These are phyloP conservation scores for Stephania japonica DNA, from an alignment of 164 flowering plant genomes.

Conservation along the genomic window DNA sequence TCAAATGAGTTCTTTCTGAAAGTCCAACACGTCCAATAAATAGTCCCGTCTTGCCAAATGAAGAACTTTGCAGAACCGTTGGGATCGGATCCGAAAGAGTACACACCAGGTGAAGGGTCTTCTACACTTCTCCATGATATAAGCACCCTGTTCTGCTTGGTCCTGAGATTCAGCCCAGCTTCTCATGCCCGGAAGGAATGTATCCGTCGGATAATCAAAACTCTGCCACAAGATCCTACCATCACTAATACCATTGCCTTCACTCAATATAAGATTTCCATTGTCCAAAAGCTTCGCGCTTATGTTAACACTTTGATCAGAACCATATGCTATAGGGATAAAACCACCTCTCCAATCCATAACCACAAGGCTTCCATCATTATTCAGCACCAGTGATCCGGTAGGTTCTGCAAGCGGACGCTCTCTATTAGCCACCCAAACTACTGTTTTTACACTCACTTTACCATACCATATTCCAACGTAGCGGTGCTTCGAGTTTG, in stretches of 20 bases:
- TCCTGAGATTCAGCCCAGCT: conserved; percentile 4
- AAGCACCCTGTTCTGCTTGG: background rate
- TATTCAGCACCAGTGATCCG: background rate
- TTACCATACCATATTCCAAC: conserved; percentile 11
- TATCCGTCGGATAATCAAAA: conserved; percentile 8
- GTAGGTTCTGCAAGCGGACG: background rate
- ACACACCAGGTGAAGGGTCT: conserved; percentile 1
- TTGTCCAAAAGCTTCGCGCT: conserved; percentile 7
- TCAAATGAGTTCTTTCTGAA: background rate
- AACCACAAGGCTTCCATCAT: conserved; percentile 2
- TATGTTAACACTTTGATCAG: background rate
- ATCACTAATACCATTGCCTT: background rate
- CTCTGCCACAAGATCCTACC: conserved; percentile 8
- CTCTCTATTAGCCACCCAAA: conserved; percentile 14
- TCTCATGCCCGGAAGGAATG: conserved; percentile 12
- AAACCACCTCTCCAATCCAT: conserved; percentile 4
- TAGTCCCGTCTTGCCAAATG: background rate
- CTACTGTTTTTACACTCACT: background rate
- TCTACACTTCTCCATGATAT: conserved; percentile 7
- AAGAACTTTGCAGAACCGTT: background rate
- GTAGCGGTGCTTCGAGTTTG: background rate
- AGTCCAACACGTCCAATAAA: background rate
- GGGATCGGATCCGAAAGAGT: conserved; percentile 8
- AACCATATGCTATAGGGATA: background rate
- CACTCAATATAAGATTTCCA: conserved; percentile 7